Base-by-base conservation (phyloP, 805 yeast species). In the Pachysolen tannophilus region DNA sequence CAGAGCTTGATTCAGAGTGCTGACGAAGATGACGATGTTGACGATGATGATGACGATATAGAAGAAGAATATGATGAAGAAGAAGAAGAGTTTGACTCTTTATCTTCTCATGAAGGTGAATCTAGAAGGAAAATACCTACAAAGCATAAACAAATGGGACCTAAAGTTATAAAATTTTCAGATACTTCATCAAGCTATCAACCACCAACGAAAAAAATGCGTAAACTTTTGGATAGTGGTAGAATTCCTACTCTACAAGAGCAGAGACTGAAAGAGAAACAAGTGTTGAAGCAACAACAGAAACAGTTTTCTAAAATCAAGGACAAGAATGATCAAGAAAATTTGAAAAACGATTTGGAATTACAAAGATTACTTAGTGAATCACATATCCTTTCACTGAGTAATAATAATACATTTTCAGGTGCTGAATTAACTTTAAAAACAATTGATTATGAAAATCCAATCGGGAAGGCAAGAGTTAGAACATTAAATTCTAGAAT, bases 341-440 rank as follows among this genome's bases (percentile, higher is more conserved):
- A 82, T 46, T 46, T 80, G 42, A 70, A 78, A 40, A 79, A 81
- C 44, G 92, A 82, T 53, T 48, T 80, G n/a, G 82, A 78, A 45
- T 58, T 83, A 32, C 88, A 82, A 50, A 58, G 87, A 39, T 67
- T 83, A 28, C 52, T 83, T 18, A 62, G 67, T 40, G 92, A 83
- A 53, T 81, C 90, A 0, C 90, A 82, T 53, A 74, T 83, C 18
- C 53, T 74, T 29, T 61, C 72, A 6, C 55, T 56, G 32, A 52
- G 56, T 13, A 49, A 60, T 25, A 61, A 63, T 17, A 39, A 43
- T 19, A 35, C 42, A 6, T 62, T 59, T 36, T 75, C 82, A 6
- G 90, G 88, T 23, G 87, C 82, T 1, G 83, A 73, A 35, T 50
- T 81, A 30, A 78, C 87, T 0, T 50, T 81, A 34, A 67, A 70